Evolutionary conservation across 495 filamentous ascomycete genomes (phyloP), one percentile per base, ranked within the genome.

Genomic region (Ascobolus immersus): DNA sequence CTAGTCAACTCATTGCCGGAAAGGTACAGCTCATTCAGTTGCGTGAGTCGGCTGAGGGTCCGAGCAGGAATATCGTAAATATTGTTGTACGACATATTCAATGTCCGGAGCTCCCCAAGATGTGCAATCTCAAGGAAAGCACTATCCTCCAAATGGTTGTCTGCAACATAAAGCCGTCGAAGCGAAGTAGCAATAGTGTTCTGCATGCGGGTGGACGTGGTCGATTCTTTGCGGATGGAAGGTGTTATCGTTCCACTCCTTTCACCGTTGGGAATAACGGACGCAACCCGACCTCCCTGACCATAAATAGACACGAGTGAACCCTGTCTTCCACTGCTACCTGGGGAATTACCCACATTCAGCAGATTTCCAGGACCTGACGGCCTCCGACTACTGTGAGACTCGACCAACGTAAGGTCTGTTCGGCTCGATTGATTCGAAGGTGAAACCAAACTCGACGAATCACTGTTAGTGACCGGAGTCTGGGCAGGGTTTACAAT

Each of bases 1-100:
- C 70, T 78, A 1, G 77, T 80, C 28, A 99, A 56, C 43, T 92
- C 81, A 47, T 94, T 99, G 18, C 86, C 89, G 2, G 86, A 94
- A 13, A 99, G 61, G 44, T 92, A 94, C 5, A 99, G 61, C 45
- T 99, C 89, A 4, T 75, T 70, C 7, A 99, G 65, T 35, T 78
- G 65, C 21, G 72, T 67, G 82, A 84, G 91, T 43, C 77, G 66
- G 43, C 71, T 73, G 35, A 99, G 67, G 3, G 82, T 73, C 17
- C 84, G 69, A 26, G 77, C 69, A 1, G 86, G 86, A 51, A 99
- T 69, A 42, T 99, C 86, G 40, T 71, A 82, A 26, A 99, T 56
- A 33, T 78, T 72, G 43, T 99, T 99, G 51, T 93, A 93, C 0
- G 82, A 91, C 13, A 99, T 58, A 41, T 99, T 99, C 30, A 99